Evolutionary conservation across 2,329 filamentous ascomycete genomes (phyloP).

Genomic region (Fusarium robinianum): DNA sequence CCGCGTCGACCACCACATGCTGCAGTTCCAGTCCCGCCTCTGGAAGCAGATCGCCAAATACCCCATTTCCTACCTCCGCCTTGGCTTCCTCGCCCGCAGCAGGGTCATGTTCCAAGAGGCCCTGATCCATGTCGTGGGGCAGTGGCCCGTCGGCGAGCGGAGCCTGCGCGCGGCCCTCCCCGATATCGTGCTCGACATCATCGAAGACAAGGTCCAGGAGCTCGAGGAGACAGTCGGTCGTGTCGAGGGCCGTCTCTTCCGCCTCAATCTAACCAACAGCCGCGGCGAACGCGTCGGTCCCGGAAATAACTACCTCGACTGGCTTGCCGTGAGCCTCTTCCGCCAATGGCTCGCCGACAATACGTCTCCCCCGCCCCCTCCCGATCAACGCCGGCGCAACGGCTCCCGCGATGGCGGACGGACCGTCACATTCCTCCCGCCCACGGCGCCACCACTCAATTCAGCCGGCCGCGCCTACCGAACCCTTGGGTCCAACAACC

Average conservation of each 20-base stretch:
- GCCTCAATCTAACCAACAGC: conserved; percentile 76
- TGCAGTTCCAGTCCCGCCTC: conserved; percentile 86
- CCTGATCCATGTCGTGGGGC: conserved; percentile 89
- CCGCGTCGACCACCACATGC: conserved; percentile 88
- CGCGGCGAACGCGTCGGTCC: conserved; percentile 84
- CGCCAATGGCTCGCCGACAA: conserved; percentile 93
- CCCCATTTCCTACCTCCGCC: conserved; percentile 85
- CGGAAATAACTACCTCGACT: conserved; percentile 80
- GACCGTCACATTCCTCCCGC: conserved; percentile 43
- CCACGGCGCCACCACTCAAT: conserved; percentile 54
- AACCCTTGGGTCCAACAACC: conserved; percentile 66
- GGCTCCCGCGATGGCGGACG: conserved; percentile 38
- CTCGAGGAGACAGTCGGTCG: conserved; percentile 80
- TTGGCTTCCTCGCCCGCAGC: conserved; percentile 83
- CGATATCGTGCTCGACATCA: conserved; percentile 78
- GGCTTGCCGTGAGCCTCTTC: conserved; percentile 86
- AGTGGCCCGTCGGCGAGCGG: conserved; percentile 83
- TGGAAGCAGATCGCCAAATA: conserved; percentile 99
- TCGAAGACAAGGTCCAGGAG: conserved; percentile 94
- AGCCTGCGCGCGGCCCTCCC: conserved; percentile 77
- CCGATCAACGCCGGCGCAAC: conserved; percentile 37
- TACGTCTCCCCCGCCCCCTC: conserved; percentile 65
- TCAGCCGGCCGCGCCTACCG: conserved; percentile 76
- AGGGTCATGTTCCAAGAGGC: conserved; percentile 86
- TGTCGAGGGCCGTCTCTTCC: conserved; percentile 80